phyloP scores from a whole-genome alignment of 108 stramenopile genomes.

The Nitzschia sp. region DNA sequence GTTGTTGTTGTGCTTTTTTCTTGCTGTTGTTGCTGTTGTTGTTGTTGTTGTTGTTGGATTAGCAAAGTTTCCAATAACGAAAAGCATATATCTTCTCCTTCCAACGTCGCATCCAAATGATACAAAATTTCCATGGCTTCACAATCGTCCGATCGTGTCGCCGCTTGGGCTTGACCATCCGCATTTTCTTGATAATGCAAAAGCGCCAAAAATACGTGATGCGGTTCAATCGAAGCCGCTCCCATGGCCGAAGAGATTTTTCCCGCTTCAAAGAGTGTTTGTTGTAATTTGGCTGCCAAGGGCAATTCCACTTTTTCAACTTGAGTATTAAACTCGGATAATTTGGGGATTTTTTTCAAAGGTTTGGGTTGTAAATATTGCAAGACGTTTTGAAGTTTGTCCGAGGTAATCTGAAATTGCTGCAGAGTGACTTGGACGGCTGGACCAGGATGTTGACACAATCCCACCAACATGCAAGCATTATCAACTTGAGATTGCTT shows the following conservation, averaged over 20 bases:
- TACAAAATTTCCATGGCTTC: slow-evolving; percentile 19
- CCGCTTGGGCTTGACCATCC: slow-evolving; percentile 13
- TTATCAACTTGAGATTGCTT: slow-evolving; percentile 8
- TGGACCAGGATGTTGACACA: slow-evolving; percentile 11
- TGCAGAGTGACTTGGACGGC: slow-evolving; percentile 6
- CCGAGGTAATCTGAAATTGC: neutral
- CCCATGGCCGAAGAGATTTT: slow-evolving; percentile 14
- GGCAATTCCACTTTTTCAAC: slow-evolving; percentile 7
- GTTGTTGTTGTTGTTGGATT: neutral
- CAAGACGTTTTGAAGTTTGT: neutral
- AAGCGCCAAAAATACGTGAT: slow-evolving; percentile 20
- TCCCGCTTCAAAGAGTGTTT: slow-evolving; percentile 10
- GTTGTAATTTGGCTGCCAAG: slow-evolving; percentile 1
- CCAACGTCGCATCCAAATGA: slow-evolving; percentile 19
- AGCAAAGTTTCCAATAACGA: neutral
- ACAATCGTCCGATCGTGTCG: slow-evolving; percentile 10
- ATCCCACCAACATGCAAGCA: slow-evolving; percentile 15
- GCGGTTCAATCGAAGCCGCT: neutral
- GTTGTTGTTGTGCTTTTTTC: neutral
- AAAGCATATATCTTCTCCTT: slow-evolving; percentile 19
- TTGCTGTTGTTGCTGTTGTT: neutral
- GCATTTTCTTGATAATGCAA: slow-evolving; percentile 18
- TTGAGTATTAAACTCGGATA: slow-evolving; percentile 9
- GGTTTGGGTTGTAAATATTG: neutral
- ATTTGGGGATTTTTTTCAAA: neutral